Percentiles rank a stretch among this genome's conserved stretches.
Conservation (phyloP, 164 flowering plant species). For the Umbilicus rupestris region DNA sequence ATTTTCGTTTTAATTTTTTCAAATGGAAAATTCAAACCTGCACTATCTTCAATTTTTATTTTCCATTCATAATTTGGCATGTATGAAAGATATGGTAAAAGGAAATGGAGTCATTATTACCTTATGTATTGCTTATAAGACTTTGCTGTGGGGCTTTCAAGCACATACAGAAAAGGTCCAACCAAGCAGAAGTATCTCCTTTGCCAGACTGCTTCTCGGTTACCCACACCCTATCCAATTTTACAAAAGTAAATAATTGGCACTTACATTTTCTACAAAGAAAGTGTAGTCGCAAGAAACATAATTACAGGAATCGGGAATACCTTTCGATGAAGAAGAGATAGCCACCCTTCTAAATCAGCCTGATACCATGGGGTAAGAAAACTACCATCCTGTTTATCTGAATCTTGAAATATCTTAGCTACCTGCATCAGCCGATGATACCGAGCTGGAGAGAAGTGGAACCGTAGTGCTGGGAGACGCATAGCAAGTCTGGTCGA, state of each 20-base stretch:
- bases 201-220: constrained; percentile 93
- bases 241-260: constrained; percentile 6
- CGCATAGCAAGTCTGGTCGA: constrained; percentile 76
- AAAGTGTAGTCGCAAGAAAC: background rate
- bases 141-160: constrained; percentile 68
- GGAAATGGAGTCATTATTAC: constrained; percentile 20
- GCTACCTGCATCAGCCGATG: constrained; percentile 85
- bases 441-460: constrained; percentile 96
- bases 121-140: constrained; percentile 75
- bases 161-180: constrained; percentile 77
- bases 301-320: background rate
- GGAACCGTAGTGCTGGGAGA: constrained; percentile 74
- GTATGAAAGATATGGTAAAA: background rate
- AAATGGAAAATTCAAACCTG: background rate
- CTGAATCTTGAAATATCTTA: constrained; percentile 66
- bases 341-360: constrained; percentile 94
- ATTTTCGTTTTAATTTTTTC: background rate
- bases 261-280: background rate
- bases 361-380: constrained; percentile 74
- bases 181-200: constrained; percentile 73
- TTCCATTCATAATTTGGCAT: background rate
- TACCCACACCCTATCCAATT: constrained; percentile 70
- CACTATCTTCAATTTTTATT: background rate
- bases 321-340: constrained; percentile 80
- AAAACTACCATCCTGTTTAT: constrained; percentile 27